Evolutionary conservation across 768 basidiomycete genomes (phyloP).

Genomic region (Auricularia cornea): DNA sequence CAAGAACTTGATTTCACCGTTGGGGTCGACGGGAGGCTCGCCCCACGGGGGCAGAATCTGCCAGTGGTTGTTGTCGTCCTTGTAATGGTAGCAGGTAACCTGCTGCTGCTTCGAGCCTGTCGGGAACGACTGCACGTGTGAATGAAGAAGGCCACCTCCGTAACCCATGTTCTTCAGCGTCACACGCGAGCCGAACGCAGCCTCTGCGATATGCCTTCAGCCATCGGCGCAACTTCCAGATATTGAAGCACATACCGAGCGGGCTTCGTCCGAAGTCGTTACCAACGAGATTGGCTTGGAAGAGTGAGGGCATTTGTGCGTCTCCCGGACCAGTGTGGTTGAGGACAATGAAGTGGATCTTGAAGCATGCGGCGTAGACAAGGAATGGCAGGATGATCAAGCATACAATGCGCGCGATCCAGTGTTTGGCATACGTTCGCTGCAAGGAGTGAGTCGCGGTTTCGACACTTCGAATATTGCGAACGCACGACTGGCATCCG

Average conservation of each 20-base stretch:
- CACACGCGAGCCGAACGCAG: constrained; percentile 83
- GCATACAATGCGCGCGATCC: constrained; percentile 77
- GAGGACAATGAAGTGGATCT: constrained; percentile 90
- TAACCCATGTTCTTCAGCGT: constrained; percentile 97
- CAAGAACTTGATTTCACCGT: constrained; percentile 60
- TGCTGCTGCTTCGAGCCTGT: constrained; percentile 91
- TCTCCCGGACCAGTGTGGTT: constrained; percentile 95
- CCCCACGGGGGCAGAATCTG: constrained; percentile 74
- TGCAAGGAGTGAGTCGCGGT: constrained; percentile 21
- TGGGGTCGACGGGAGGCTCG: constrained; percentile 53
- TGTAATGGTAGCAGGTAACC: constrained; percentile 99
- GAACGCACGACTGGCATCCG: constrained; percentile 76
- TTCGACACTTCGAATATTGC: neutral
- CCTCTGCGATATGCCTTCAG: constrained; percentile 38
- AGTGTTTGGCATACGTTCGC: constrained; percentile 85
- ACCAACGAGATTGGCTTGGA: constrained; percentile 92
- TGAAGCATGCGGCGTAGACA: constrained; percentile 92
- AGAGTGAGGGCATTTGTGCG: constrained; percentile 96
- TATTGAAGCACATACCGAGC: constrained; percentile 42
- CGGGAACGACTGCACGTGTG: constrained; percentile 93
- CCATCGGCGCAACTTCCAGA: neutral
- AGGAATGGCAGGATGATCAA: constrained; percentile 85
- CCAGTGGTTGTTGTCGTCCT: constrained; percentile 97
- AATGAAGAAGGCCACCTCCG: constrained; percentile 94
- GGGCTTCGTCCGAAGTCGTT: constrained; percentile 92